Evolutionary conservation across 208 protist species (phyloP), one percentile per base, ranked within the genome.

Genomic region (Crithidia expoeki): DNA sequence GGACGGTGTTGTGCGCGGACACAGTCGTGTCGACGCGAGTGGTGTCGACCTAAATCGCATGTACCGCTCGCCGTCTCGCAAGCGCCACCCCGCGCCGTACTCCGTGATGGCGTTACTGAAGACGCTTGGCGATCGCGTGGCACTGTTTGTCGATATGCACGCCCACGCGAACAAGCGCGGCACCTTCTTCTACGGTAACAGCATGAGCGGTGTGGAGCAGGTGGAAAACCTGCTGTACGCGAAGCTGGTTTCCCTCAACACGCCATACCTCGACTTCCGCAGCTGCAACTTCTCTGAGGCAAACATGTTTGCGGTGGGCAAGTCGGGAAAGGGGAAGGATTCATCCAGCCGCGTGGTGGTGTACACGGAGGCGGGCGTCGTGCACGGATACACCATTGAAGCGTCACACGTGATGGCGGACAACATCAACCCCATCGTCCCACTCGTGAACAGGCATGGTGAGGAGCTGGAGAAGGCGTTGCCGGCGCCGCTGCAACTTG

Each of bases 171-270:
- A 91, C 77, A 94, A 95, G 61, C 68, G 90, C 23, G 96, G 97
- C 46, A 90, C 86, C 40, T 98, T 98, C 78, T 92, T 98, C 34
- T 98, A 97, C 69, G 97, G 95, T 55, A 98, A 98, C 71, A 80
- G 76, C 34, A 86, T 97, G 79, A 55, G 80, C 21, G 67, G 81
- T 4, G 65, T 62, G 25, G 76, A 82, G 28, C 83, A 95, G 70
- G 68, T 96, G 30, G 80, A 96, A 52, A 94, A 81, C 46, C 65
- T 98, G 5, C 80, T 96, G 7, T 98, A 95, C 64, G 75, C 93
- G 0, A 94, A 96, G 68, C 85, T 98, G 0, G 85, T 97, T 7
- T 68, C 88, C 11, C 53, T 98, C 28, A 97, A 98, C 89, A 95
- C 85, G 32, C 88, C 89, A 16, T 95, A 92, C 67, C 86, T 98